A percentile compares a stretch with the other conserved stretches of the same genome.
phyloP scores from a whole-genome alignment of 768 basidiomycete species.

The Trametopsis cervina region DNA sequence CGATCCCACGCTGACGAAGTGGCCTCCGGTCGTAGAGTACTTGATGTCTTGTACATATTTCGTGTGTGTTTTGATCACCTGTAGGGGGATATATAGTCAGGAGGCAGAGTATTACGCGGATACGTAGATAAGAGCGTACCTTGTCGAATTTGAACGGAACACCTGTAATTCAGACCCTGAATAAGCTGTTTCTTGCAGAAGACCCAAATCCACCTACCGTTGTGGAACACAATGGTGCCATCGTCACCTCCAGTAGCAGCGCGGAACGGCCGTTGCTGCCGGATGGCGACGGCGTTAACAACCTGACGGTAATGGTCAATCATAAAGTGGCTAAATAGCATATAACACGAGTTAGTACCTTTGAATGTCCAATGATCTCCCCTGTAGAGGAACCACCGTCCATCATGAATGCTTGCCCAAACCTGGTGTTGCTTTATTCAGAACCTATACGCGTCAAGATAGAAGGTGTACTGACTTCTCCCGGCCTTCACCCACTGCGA shows the following conservation, averaged over 20 bases:
- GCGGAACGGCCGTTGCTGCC: slow-evolving; percentile 84
- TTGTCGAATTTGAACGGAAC: slow-evolving; percentile 88
- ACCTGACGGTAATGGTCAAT: slow-evolving; percentile 33
- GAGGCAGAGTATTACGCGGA: background rate
- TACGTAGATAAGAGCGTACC: slow-evolving; percentile 28
- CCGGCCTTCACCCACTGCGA: slow-evolving; percentile 87
- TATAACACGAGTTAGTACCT: slow-evolving; percentile 36
- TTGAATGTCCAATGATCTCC: slow-evolving; percentile 85
- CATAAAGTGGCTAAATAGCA: background rate
- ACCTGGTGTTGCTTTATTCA: slow-evolving; percentile 35
- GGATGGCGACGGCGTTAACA: slow-evolving; percentile 84
- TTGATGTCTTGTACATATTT: slow-evolving; percentile 90
- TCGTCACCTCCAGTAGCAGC: slow-evolving; percentile 89
- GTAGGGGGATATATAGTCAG: background rate
- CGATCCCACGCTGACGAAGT: slow-evolving; percentile 84
- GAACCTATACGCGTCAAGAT: background rate
- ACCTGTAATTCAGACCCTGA: slow-evolving; percentile 31
- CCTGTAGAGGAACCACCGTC: slow-evolving; percentile 82
- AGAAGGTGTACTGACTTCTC: slow-evolving; percentile 55
- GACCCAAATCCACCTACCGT: slow-evolving; percentile 37
- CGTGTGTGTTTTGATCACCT: slow-evolving; percentile 84
- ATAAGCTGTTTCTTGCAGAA: too few species aligned
- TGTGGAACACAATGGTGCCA: slow-evolving; percentile 71
- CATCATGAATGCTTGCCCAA: slow-evolving; percentile 78
- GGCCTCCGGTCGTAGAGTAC: slow-evolving; percentile 73